These are phyloP conservation scores for Lentinula raphanica DNA, from an alignment of 768 basidiomycete species.

Conservation along the genomic window DNA sequence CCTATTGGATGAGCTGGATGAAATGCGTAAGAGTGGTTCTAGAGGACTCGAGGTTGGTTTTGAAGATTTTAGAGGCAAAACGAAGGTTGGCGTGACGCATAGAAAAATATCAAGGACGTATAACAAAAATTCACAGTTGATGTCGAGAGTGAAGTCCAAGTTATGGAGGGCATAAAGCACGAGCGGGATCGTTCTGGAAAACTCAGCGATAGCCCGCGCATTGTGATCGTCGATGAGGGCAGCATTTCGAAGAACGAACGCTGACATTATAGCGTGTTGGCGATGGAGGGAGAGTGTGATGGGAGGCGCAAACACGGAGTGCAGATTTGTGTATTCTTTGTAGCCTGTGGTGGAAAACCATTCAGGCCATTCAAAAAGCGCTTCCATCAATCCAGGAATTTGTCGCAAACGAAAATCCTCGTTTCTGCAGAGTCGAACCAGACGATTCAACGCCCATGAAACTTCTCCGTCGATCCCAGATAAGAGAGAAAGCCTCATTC, in stretches of 20 bases:
- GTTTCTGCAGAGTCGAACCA: constrained; percentile 75
- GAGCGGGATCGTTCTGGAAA: constrained; percentile 59
- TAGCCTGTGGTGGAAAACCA: constrained; percentile 71
- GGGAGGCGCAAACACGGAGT: constrained; percentile 51
- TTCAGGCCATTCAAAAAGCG: constrained; percentile 84
- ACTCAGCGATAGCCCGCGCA: constrained; percentile 50
- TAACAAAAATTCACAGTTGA: constrained; percentile 67
- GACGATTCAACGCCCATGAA: constrained; percentile 84
- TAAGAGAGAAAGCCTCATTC: constrained; percentile 85
- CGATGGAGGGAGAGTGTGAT: constrained; percentile 49
- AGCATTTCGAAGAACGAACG: constrained; percentile 84
- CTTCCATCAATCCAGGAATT: constrained; percentile 77
- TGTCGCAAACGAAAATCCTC: constrained; percentile 69
- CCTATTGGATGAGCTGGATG: constrained; percentile 59
- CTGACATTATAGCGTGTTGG: constrained; percentile 77
- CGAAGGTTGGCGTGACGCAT: constrained; percentile 45
- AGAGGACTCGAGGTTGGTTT: constrained; percentile 44
- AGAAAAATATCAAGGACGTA: constrained; percentile 70
- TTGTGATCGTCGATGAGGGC: constrained; percentile 62
- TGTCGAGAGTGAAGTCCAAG: constrained; percentile 56
- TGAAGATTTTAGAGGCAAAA: constrained; percentile 28
- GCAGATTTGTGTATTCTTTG: constrained; percentile 34
- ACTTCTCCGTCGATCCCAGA: constrained; percentile 81
- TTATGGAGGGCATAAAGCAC: constrained; percentile 61
- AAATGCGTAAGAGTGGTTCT: constrained; percentile 49